Percentiles rank a stretch among this genome's conserved stretches.
These are phyloP conservation scores for Linum tenue DNA, from an alignment of 345 rosid species.

Conservation along the genomic window DNA sequence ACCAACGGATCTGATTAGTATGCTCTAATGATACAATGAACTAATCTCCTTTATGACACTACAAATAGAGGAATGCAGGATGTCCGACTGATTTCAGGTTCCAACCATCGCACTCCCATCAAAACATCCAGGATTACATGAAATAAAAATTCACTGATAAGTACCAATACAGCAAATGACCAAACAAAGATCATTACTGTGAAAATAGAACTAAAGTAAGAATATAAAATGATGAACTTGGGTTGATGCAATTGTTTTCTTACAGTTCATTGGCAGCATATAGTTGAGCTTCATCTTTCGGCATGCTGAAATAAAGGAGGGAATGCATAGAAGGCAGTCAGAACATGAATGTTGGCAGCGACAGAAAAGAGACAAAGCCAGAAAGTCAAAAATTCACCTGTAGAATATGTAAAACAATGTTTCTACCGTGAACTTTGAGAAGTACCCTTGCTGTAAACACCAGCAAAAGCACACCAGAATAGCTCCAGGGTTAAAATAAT, in stretches of 20 bases:
- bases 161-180: too few species aligned
- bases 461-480: conserved; percentile 4
- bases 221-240: background rate
- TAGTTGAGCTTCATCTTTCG: conserved; percentile 91
- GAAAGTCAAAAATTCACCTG: conserved; percentile 38
- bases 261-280: conserved; percentile 95
- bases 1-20: too few species aligned
- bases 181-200: background rate
- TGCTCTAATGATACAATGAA: too few species aligned
- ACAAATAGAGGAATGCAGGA: too few species aligned
- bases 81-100: too few species aligned
- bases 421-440: conserved; percentile 59
- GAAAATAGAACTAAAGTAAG: background rate
- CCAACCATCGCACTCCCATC: too few species aligned
- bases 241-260: conserved; percentile 19
- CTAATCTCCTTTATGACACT: too few species aligned
- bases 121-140: too few species aligned
- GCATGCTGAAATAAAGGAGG: conserved; percentile 58
- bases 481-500: background rate
- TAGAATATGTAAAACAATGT: conserved; percentile 80
- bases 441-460: conserved; percentile 73
- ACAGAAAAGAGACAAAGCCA: background rate
- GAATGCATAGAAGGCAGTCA: background rate
- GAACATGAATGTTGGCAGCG: background rate
- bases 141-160: too few species aligned